Conservation (phyloP, 352 stramenopile species). For the Phytophthora parvispora region DNA sequence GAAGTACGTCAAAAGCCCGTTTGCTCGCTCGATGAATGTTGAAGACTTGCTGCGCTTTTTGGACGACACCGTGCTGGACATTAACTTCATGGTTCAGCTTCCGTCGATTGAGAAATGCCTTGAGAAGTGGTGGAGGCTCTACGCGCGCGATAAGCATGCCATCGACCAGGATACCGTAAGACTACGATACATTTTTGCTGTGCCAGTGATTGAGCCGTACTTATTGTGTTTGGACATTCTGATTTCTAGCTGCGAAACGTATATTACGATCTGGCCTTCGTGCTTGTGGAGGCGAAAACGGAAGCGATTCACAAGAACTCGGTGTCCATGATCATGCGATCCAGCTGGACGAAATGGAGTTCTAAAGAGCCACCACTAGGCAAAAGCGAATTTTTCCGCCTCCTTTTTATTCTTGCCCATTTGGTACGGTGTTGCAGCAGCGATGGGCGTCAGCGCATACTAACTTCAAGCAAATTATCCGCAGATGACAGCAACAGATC, state of each 20-base stretch:
- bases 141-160: slow-evolving; percentile 44
- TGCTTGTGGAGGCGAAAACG: slow-evolving; percentile 82
- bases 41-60: slow-evolving; percentile 79
- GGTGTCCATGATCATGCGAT: slow-evolving; percentile 79
- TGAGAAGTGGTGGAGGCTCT: slow-evolving; percentile 70
- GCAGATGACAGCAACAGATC: slow-evolving; percentile 80
- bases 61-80: slow-evolving; percentile 79
- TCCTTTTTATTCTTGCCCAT: slow-evolving; percentile 82
- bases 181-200: not conserved
- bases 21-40: slow-evolving; percentile 66
- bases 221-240: too few species aligned
- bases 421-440: slow-evolving; percentile 46
- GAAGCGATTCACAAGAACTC: slow-evolving; percentile 85
- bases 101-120: slow-evolving; percentile 87
- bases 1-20: slow-evolving; percentile 84
- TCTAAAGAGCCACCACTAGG: slow-evolving; percentile 60
- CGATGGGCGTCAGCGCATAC: not conserved
- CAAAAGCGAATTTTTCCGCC: slow-evolving; percentile 66
- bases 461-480: slow-evolving; percentile 9
- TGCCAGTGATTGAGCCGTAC: not conserved
- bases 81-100: slow-evolving; percentile 87
- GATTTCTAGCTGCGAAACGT: slow-evolving; percentile 58
- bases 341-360: slow-evolving; percentile 78
- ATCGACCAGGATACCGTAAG: slow-evolving; percentile 69
- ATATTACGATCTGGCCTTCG: slow-evolving; percentile 78